These are phyloP conservation scores for Brassica nigra DNA, from an alignment of 345 rosid genomes.

Conservation along the genomic window DNA sequence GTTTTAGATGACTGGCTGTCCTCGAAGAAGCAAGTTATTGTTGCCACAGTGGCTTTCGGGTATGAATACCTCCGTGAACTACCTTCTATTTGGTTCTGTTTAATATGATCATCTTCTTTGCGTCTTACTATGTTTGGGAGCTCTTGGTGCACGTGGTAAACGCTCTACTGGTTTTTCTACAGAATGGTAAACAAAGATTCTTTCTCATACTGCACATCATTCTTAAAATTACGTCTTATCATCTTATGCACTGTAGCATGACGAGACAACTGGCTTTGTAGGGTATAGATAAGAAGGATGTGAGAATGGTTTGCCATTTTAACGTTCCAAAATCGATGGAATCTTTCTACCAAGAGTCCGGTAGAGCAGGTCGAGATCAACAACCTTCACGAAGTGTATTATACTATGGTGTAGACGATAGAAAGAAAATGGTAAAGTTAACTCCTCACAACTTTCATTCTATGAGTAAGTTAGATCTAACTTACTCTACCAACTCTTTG, in stretches of 20 bases:
- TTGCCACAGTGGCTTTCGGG: constrained; percentile 99
- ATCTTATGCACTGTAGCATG: constrained; percentile 17
- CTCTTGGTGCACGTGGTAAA: constrained; percentile 46
- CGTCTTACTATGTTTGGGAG: constrained; percentile 56
- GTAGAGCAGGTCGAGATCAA: constrained; percentile 98
- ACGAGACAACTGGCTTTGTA: constrained; percentile 38
- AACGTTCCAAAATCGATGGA: constrained; percentile 98
- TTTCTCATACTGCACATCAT: constrained; percentile 5
- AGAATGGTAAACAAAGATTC: constrained; percentile 72
- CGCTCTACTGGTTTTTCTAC: constrained; percentile 49
- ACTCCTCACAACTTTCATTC: constrained; percentile 13
- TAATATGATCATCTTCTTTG: constrained; percentile 47
- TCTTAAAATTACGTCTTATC: rapidly evolving
- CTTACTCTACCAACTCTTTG: constrained; percentile 27
- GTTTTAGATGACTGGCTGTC: constrained; percentile 91
- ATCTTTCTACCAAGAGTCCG: constrained; percentile 97
- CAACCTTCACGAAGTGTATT: constrained; percentile 75
- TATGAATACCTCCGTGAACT: constrained; percentile 43
- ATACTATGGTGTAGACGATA: constrained; percentile 92
- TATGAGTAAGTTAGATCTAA: constrained; percentile 16
- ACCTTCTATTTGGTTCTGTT: constrained; percentile 5
- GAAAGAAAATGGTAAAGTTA: constrained; percentile 72
- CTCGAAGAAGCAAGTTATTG: constrained; percentile 90
- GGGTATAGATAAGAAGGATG: constrained; percentile 98
- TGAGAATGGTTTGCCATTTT: constrained; percentile 87